Conservation (phyloP, 495 filamentous ascomycete species). For the Achaetomiella virescens region DNA sequence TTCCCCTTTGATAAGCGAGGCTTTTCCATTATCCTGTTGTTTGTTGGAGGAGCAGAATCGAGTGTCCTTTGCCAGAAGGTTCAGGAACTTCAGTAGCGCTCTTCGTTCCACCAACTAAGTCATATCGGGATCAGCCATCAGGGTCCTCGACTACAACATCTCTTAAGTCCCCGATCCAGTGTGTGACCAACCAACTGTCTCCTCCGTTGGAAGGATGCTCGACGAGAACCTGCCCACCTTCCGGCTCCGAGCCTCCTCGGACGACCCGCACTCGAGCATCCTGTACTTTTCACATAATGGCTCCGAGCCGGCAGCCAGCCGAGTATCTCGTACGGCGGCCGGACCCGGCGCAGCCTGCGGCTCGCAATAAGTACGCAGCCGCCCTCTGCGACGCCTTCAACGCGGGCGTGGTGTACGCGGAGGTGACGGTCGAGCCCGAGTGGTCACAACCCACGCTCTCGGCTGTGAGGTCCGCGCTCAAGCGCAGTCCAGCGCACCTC, state of each 20-base stretch:
- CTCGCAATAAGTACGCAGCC: constrained; percentile 77
- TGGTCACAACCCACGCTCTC: constrained; percentile 78
- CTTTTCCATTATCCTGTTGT: too few species aligned
- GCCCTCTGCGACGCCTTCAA: constrained; percentile 80
- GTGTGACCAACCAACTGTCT: not conserved
- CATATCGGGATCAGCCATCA: too few species aligned
- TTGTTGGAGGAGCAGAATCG: too few species aligned
- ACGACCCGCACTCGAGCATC: constrained; percentile 46
- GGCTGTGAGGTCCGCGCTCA: constrained; percentile 67
- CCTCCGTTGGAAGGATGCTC: constrained; percentile 54
- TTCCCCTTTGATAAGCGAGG: not conserved
- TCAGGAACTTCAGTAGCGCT: too few species aligned
- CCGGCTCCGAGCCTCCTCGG: constrained; percentile 34
- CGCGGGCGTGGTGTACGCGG: constrained; percentile 75
- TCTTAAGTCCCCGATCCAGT: too few species aligned
- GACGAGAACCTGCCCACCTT: constrained; percentile 86
- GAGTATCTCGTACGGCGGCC: constrained; percentile 72
- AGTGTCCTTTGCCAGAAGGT: too few species aligned
- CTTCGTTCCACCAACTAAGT: too few species aligned
- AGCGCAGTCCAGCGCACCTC: constrained; percentile 47
- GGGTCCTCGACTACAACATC: too few species aligned
- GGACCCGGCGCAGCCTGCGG: constrained; percentile 59
- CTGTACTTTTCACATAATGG: constrained; percentile 75
- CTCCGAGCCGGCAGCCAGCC: constrained; percentile 65
- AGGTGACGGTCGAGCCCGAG: constrained; percentile 76